Evolutionary conservation across 768 basidiomycete species (phyloP), one percentile per base, ranked within the genome.

Genomic region (Pulveroboletus ravenelii): DNA sequence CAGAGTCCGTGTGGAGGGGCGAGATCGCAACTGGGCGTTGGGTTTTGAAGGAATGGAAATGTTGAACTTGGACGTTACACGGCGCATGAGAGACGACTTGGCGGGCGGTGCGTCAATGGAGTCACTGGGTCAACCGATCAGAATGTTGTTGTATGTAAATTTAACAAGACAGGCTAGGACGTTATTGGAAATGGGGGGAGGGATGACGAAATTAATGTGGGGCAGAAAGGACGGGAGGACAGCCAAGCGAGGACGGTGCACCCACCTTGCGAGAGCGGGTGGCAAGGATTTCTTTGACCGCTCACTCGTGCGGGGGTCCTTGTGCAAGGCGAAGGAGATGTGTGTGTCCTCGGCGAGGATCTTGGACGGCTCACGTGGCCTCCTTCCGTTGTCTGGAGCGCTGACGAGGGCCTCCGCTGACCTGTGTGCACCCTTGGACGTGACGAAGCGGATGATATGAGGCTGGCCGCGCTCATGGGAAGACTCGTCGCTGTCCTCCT

Each of bases 11-110:
- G 55, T 31, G 1, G 57, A 55, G 0, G 42, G 58, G 10, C 61
- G 60, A 17, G 56, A 46, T 6, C 41, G 62, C 20, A 58, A 5
- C 3, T 37, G 47, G 3, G 57, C 3, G 9, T 10, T 45, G 27
- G 60, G 51, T 32, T 43, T 52, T 0, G 55, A 32, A 9, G 65
- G 58, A 6, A 65, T 54, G 27, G 57, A 27, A 18, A 69, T 63
- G 20, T 47, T 45, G 18, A 68, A 48, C 29, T 54, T 69, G 2
- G 68, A 68, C 0, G 68, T 60, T 6, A 68, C 58, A 14, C 68
- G 63, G 13, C 68, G 68, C 46, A 68, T 52, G 44, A 69, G 51
- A 0, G 55, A 58, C 4, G 55, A 32, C 32, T 62, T 67, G 6
- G 17, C 8, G 31, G 41, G 6, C 6, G 49, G 43, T 10, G 47